Percentiles rank a stretch among this genome's conserved stretches.
Evolutionary conservation across 495 filamentous ascomycete species (phyloP).

Genomic region (Chlorociboria aeruginascens): DNA sequence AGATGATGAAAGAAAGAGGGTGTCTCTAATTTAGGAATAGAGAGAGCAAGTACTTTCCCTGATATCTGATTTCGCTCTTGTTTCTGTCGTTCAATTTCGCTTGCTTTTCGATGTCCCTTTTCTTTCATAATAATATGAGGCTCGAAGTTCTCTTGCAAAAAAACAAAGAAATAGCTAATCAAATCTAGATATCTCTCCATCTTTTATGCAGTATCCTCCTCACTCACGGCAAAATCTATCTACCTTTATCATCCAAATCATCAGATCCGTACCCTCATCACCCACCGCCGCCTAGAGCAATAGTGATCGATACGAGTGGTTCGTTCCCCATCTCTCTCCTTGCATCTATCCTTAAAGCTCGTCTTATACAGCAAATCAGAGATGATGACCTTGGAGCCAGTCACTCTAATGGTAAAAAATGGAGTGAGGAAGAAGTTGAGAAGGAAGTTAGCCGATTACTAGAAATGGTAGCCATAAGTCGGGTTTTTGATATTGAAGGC

Average conservation of each 20-base stretch:
- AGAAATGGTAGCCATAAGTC: slow-evolving; percentile 38
- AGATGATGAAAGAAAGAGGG: no score
- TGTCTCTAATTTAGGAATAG: no score
- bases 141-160: background rate
- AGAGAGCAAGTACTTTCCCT: background rate
- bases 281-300: slow-evolving; percentile 1
- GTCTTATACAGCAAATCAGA: background rate
- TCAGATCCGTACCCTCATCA: background rate
- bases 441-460: slow-evolving; percentile 25
- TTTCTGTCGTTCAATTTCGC: background rate
- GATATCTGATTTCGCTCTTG: background rate
- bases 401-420: background rate
- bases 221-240: background rate
- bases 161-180: background rate
- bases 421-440: background rate
- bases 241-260: background rate
- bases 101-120: background rate
- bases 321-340: slow-evolving; percentile 16
- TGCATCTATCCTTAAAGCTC: slow-evolving; percentile 12
- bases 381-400: background rate
- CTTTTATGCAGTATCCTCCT: slow-evolving; percentile 10
- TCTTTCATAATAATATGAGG: background rate
- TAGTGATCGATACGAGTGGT: slow-evolving; percentile 20
- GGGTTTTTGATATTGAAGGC: slow-evolving; percentile 48
- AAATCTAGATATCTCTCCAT: slow-evolving; percentile 16